These are phyloP conservation scores for Hymenoscyphus infarciens DNA, from an alignment of 2,329 filamentous ascomycete genomes.

Conservation along the genomic window DNA sequence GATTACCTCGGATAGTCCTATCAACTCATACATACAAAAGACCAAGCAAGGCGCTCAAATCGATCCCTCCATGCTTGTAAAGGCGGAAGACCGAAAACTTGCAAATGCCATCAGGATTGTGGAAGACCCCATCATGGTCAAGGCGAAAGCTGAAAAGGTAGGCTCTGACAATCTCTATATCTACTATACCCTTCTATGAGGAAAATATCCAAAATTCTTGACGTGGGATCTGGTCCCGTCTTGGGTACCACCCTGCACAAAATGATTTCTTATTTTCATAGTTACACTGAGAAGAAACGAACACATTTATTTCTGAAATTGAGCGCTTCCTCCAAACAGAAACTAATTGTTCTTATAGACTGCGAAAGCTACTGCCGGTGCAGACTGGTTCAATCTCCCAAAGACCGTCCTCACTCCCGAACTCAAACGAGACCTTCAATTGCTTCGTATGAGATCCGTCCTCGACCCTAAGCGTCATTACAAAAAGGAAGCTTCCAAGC, in stretches of 20 bases:
- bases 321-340: constrained; percentile 8
- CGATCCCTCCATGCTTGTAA: constrained; percentile 48
- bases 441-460: constrained; percentile 84
- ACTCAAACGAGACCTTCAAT: constrained; percentile 82
- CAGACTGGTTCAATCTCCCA: constrained; percentile 84
- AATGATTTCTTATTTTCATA: constrained; percentile 63
- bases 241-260: constrained; percentile 71
- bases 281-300: constrained; percentile 59
- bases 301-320: constrained; percentile 12
- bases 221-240: constrained; percentile 74
- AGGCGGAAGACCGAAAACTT: constrained; percentile 44
- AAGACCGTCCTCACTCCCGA: constrained; percentile 79
- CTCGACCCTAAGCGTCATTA: constrained; percentile 72
- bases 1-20: constrained; percentile 23
- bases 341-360: constrained; percentile 30
- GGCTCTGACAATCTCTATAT: constrained; percentile 24
- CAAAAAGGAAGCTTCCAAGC: constrained; percentile 68
- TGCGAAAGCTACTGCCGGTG: constrained; percentile 64
- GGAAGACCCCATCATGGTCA: constrained; percentile 48
- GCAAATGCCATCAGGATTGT: constrained; percentile 49
- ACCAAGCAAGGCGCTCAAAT: constrained; percentile 50
- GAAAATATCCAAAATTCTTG: constrained; percentile 73
- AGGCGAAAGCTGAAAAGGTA: constrained; percentile 50
- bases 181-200: constrained; percentile 54
- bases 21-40: constrained; percentile 52